These are phyloP conservation scores for Tylopilus vinaceipallidus DNA, from an alignment of 768 basidiomycete genomes.

Conservation along the genomic window DNA sequence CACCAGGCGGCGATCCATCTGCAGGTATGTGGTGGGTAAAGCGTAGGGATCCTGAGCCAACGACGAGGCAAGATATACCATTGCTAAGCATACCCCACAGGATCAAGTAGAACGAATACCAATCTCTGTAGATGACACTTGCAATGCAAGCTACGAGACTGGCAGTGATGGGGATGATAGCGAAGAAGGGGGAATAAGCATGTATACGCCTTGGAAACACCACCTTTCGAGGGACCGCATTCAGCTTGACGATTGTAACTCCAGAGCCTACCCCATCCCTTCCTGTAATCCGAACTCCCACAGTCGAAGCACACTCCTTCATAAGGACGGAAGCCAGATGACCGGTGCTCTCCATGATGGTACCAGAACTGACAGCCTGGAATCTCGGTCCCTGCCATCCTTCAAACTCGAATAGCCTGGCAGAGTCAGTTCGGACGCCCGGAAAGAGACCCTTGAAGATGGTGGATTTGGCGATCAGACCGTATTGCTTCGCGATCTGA, in stretches of 20 bases:
- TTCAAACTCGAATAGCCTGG: conserved; percentile 1
- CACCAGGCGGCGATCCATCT: conserved; percentile 18
- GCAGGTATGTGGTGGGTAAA: conserved; percentile 19
- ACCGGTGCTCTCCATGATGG: conserved; percentile 7
- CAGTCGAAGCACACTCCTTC: background rate
- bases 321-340: conserved; percentile 6
- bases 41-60: conserved; percentile 19
- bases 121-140: conserved; percentile 22
- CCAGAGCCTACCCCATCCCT: background rate
- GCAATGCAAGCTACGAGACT: conserved; percentile 18
- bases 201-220: background rate
- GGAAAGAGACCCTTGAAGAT: conserved; percentile 13
- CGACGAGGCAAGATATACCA: conserved; percentile 24
- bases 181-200: conserved; percentile 3
- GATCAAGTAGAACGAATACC: conserved; percentile 28
- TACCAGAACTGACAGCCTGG: conserved; percentile 3
- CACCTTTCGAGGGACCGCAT: background rate
- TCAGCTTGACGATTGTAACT: conserved; percentile 1
- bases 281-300: background rate
- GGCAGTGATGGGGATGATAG: conserved; percentile 16
- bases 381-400: conserved; percentile 1
- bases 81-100: conserved; percentile 28
- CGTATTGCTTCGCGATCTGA: conserved; percentile 26
- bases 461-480: conserved; percentile 17
- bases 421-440: conserved; percentile 14